Evolutionary conservation across 306 rosid genomes (phyloP).

Genomic region (Cercis canadensis): DNA sequence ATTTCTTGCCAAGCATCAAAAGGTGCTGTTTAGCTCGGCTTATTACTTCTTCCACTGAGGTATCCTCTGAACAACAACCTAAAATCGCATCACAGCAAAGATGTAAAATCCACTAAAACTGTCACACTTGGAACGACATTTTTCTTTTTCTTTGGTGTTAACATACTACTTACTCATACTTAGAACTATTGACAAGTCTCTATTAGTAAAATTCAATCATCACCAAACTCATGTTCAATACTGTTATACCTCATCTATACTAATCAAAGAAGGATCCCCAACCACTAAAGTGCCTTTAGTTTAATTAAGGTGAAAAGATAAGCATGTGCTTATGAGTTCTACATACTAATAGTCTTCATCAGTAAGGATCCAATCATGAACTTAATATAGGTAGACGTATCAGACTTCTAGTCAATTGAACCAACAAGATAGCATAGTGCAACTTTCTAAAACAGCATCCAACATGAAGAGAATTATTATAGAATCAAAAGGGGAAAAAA

Average conservation of each 20-base stretch:
- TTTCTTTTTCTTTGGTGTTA: no score
- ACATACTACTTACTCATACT: no score
- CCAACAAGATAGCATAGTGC: not conserved
- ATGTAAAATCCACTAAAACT: not conserved
- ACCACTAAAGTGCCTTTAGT: no score
- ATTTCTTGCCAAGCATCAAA: conserved; percentile 16
- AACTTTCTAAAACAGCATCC: not conserved
- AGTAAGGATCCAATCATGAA: not conserved
- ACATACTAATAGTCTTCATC: no score
- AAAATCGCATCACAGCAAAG: conserved; percentile 1
- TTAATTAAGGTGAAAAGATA: conserved; percentile 1
- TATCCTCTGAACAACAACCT: conserved; percentile 59
- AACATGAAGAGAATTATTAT: not conserved
- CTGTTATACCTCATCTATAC: not conserved
- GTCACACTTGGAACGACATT: no score
- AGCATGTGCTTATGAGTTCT: conserved; percentile 4
- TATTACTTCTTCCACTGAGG: conserved; percentile 55
- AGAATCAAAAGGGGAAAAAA: not conserved
- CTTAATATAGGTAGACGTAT: not conserved
- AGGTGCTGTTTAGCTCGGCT: conserved; percentile 23
- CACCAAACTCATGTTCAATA: not conserved
- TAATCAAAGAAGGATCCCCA: no score
- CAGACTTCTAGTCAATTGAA: not conserved
- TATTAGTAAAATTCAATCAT: not conserved
- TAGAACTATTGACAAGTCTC: not conserved